Base-by-base conservation (phyloP, 2,329 filamentous ascomycete species). In the Xenoacremonium recifei region DNA sequence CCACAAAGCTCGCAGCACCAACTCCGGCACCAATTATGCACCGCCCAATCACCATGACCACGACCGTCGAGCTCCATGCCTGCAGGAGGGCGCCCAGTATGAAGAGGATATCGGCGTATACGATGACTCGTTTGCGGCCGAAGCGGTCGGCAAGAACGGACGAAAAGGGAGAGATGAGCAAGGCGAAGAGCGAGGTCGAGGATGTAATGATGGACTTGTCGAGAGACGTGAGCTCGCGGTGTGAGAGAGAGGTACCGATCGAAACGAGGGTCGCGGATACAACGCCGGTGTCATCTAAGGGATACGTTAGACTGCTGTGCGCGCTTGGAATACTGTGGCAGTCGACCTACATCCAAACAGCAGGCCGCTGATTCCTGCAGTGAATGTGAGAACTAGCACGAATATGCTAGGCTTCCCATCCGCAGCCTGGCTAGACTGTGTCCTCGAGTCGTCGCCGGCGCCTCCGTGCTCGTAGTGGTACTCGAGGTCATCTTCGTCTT, bases 1-100 rank as follows among this genome's bases (percentile, higher is more conserved):
- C 85, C 4, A 95, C 87, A 54, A 95, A 87, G 59, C 84, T 89
- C 7, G 86, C 87, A 3, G 82, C 82, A 13, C 87, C 87, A 1
- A 92, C 84, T 0, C 81, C 87, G 1, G 82, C 71, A 20, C 87
- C 87, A 3, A 92, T 84, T 2, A 90, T 69, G 21, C 79, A 76
- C 4, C 87, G 71, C 0, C 87, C 87, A 0, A 72, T 51, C 0
- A 89, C 79, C 85, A 92, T 89, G 10, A 62, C 60, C 11, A 65
- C 53, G 2, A 92, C 84, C 0, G 73, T 77, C 3, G 55, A 63
- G 44, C 80, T 76, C 34, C 67, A 55, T 1, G 84, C 81, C 62
- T 91, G 87, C 25, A 81, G 58, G 3, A 84, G 51, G 1, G 87
- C 85, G 11, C 87, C 87, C 4, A 75, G 50, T 4, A 86, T 67